phyloP scores from a whole-genome alignment of 768 basidiomycete species.

The Psilocybe cubensis region DNA sequence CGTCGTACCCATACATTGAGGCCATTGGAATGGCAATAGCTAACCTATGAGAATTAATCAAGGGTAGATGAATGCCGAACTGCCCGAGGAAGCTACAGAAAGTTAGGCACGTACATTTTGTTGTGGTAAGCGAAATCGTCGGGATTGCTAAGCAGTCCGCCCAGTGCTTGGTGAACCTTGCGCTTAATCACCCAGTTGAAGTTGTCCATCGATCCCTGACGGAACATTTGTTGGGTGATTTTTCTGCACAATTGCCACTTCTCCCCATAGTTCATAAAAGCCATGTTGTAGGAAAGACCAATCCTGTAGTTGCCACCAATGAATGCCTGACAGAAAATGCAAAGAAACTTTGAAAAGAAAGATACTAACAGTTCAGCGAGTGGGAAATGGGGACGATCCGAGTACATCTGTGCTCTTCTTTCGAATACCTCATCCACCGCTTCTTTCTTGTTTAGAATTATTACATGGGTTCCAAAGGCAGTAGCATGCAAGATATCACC shows the following conservation, averaged over 20 bases:
- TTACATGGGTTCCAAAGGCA: conserved; percentile 5
- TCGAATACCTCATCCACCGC: conserved; percentile 15
- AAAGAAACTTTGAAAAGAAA: neutral
- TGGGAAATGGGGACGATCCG: conserved; percentile 1
- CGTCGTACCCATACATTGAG: conserved; percentile 22
- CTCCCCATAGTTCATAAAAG: conserved; percentile 25
- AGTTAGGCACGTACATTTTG: conserved; percentile 4
- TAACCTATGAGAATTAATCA: conserved; percentile 8
- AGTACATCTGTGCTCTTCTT: conserved; percentile 11
- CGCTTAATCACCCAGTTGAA: conserved; percentile 16
- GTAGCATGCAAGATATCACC: neutral
- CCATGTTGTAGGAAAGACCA: conserved; percentile 27
- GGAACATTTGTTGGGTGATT: conserved; percentile 27
- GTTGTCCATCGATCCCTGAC: conserved; percentile 9
- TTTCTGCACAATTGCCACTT: conserved; percentile 26
- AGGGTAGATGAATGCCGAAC: neutral
- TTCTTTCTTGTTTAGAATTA: conserved; percentile 12
- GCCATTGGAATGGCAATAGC: conserved; percentile 19
- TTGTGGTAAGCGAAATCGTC: conserved; percentile 13
- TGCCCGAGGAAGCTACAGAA: neutral
- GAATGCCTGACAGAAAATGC: neutral
- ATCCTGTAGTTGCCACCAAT: conserved; percentile 12
- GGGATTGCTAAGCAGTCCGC: conserved; percentile 12
- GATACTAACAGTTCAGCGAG: conserved; percentile 7
- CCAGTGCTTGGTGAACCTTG: conserved; percentile 14